These are phyloP conservation scores for Urochloa ruziziensis DNA, from an alignment of 176 grass and related monocot genomes.

Conservation along the genomic window DNA sequence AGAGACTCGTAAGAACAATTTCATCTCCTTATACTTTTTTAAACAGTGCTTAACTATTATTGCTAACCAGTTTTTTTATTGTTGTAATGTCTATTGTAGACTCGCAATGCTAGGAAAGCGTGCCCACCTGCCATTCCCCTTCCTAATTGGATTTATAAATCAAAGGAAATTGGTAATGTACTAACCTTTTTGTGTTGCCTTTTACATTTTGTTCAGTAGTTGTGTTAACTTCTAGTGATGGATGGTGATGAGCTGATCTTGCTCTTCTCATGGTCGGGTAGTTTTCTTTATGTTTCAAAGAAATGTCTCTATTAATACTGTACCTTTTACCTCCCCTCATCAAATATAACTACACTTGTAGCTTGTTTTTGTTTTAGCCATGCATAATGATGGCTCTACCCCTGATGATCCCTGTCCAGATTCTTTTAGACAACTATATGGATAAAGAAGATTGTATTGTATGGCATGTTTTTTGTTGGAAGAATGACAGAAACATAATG, in stretches of 20 bases:
- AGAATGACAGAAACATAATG: not conserved
- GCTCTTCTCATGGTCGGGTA: not conserved
- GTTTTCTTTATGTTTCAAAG: not conserved
- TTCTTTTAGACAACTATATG: not conserved
- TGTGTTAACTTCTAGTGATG: not conserved
- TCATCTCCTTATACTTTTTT: conserved; percentile 5
- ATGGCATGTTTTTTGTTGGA: not conserved
- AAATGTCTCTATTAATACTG: not conserved
- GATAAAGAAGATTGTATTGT: not conserved
- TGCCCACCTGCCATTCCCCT: conserved; percentile 76
- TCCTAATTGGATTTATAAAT: conserved; percentile 80
- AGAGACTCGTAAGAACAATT: conserved; percentile 70
- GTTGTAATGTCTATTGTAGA: conserved; percentile 53
- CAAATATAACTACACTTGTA: not conserved
- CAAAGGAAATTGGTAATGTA: conserved; percentile 76
- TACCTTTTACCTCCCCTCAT: not conserved
- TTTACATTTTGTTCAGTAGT: not conserved
- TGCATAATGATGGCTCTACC: not conserved
- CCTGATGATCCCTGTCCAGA: not conserved
- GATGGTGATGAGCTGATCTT: not conserved
- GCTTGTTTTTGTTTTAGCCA: not conserved
- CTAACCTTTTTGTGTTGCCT: conserved; percentile 12
- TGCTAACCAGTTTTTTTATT: not conserved
- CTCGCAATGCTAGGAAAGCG: conserved; percentile 96
- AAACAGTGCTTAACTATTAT: not conserved